These are phyloP conservation scores for Hibiscus mutabilis DNA, from an alignment of 345 rosid genomes.

Conservation along the genomic window DNA sequence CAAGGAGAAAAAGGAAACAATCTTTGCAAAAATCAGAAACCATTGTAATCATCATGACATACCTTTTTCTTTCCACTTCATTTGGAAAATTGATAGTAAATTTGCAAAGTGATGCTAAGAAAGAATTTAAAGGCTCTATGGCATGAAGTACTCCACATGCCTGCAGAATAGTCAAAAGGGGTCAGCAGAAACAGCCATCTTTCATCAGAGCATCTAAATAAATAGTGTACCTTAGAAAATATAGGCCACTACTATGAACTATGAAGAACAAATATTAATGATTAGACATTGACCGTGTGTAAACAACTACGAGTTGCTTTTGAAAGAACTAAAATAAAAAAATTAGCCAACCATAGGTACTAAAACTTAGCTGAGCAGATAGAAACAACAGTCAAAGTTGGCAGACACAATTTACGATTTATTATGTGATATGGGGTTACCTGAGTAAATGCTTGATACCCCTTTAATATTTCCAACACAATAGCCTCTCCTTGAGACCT, in stretches of 20 bases:
- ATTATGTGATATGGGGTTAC: conserved; percentile 26
- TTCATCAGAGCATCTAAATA: background rate
- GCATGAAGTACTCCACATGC: conserved; percentile 99
- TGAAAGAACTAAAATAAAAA: background rate
- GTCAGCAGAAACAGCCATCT: conserved; percentile 11
- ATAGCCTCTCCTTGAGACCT: conserved; percentile 99
- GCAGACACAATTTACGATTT: background rate
- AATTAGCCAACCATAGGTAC: background rate
- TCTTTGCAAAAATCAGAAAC: background rate
- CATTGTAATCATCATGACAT: background rate
- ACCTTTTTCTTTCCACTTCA: conserved; percentile 81
- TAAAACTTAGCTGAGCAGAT: background rate
- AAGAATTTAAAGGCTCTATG: conserved; percentile 90
- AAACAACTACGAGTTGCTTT: background rate
- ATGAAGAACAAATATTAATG: background rate
- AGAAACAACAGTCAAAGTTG: background rate
- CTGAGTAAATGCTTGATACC: conserved; percentile 99
- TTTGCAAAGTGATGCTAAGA: conserved; percentile 94
- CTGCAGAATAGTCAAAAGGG: conserved; percentile 33
- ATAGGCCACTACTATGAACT: background rate
- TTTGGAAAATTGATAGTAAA: conserved; percentile 77
- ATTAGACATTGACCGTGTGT: background rate
- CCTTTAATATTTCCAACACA: conserved; percentile 90
- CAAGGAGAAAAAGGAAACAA: background rate
- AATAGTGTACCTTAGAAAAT: conserved; percentile 7